Evolutionary conservation across 129 eudicot genomes (phyloP), one percentile per base, ranked within the genome.

Genomic region (Escallonia rubra): DNA sequence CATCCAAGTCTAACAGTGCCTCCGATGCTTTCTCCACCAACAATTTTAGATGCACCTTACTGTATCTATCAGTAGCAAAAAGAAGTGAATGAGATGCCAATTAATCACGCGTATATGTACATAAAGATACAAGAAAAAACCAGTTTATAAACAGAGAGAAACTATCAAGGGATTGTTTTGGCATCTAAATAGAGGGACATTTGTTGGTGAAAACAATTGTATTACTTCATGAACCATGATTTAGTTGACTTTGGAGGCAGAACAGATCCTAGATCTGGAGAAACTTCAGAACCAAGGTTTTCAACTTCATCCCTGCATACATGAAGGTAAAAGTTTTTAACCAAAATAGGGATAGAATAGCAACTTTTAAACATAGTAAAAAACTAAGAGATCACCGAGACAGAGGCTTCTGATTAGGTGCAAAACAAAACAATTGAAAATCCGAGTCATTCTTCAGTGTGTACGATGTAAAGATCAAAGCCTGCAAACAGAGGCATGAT

Each of bases 221-320:
- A 71, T 63, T 87, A 94, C 99, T 93, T 94, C 69, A 80, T 70
- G 70, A 90, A 85, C 99, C 99, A 94, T 56, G 99, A 94, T 66
- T 50, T 81, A 51, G 79, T 51, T 57, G 99, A 87, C 64, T 80
- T 85, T 42, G 93, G 96, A 68, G 96, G 87, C 82, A 94, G 83
- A 58, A 75, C 72, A 41, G 83, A 78, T 53, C 96, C 96, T 57
- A 79, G 68, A 55, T 83, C 89, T 59, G 86, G 83, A 79, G 86
- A 78, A 65, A 81, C 72, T 72, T 56, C 74, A 47, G 81, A 69
- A 61, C 73, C 57, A 55, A 78, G 82, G 59, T 78, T 87, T 67
- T 83, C 88, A 16, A 64, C 72, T 76, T 84, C 90, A 81, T 72
- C 79, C 86, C 99, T 94, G 90, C 72, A 76, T 54, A 74, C 53